Base-by-base conservation (phyloP, 176 grass and related monocot genomes). In the Carex scoparia region DNA sequence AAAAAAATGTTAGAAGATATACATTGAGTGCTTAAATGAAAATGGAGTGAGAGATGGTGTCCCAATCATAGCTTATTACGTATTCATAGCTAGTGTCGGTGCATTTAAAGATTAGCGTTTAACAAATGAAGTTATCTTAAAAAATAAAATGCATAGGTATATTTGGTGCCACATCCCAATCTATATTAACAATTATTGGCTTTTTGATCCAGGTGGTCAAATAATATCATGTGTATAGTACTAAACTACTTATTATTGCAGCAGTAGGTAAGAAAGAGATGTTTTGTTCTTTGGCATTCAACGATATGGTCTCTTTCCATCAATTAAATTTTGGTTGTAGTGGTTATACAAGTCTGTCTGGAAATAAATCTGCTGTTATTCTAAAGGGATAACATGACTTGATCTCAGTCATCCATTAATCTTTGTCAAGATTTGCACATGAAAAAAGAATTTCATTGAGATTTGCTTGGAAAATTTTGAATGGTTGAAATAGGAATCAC, bases 121-220 rank as follows among this genome's bases (percentile, higher is more conserved):
- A 15, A 40, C 66, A 69, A 42, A 42, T 40, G 0, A 37, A 30
- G 31, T 67, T 32, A 0, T 67, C 23, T 66, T 67, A 14, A 67
- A 1, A 67, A 35, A 14, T 35, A 67, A 35, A 12, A 60, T 60
- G 7, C 15, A 18, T n/a, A 4, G 4, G 13, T 15, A 9, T 6
- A 63, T 63, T 78, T 58, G 74, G 49, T 79, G 58, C 53, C 30
- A 32, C 53, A 58, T 79, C 74, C 33, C 31, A 79, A 56, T 79
- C 74, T 18, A 10, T n/a, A 37, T 58, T 58, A 79, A 32, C 13
- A 77, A 77, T 56, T 31, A 77, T 77, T 77, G 72, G 49, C 19
- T 4, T 28, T 56, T 58, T 16, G 12, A 31, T 48, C 13, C 28
- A 78, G 48, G 51, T 35, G 28, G 74, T 58, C 73, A 78, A 56